phyloP scores from a whole-genome alignment of 169 alveolate species.

The Cryptosporidium canis region DNA sequence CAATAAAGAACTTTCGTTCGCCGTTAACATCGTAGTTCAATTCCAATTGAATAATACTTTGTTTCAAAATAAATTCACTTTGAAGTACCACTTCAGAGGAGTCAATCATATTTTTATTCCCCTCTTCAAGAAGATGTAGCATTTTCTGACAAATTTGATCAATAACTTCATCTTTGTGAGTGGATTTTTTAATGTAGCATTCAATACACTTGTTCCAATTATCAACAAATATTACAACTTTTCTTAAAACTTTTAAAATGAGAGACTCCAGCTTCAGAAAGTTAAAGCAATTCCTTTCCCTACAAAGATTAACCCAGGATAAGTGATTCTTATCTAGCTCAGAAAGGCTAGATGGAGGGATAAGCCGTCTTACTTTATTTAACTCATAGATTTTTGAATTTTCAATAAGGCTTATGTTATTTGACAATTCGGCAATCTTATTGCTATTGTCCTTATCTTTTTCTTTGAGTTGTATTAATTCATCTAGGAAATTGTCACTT shows the following conservation, averaged over 20 bases:
- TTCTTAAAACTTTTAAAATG: background rate
- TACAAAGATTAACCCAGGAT: conserved; percentile 8
- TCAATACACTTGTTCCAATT: background rate
- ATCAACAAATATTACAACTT: background rate
- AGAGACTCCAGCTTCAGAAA: background rate
- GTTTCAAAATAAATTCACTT: background rate
- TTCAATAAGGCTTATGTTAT: background rate
- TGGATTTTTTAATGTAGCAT: background rate
- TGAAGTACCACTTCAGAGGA: background rate
- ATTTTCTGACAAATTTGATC: background rate
- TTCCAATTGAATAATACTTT: background rate
- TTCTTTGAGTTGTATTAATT: conserved; percentile 10
- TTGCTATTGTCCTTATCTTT: background rate
- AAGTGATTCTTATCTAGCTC: background rate
- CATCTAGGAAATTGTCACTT: background rate
- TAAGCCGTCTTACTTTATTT: background rate
- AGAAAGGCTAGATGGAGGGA: background rate
- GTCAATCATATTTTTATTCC: background rate
- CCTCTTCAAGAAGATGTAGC: background rate
- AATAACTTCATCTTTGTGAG: background rate
- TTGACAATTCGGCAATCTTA: background rate
- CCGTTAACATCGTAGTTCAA: background rate
- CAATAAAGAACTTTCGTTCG: background rate
- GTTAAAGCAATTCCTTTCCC: background rate
- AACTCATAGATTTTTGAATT: background rate